Conservation (phyloP, 768 basidiomycete genomes). For the Tulasnella sp. region DNA sequence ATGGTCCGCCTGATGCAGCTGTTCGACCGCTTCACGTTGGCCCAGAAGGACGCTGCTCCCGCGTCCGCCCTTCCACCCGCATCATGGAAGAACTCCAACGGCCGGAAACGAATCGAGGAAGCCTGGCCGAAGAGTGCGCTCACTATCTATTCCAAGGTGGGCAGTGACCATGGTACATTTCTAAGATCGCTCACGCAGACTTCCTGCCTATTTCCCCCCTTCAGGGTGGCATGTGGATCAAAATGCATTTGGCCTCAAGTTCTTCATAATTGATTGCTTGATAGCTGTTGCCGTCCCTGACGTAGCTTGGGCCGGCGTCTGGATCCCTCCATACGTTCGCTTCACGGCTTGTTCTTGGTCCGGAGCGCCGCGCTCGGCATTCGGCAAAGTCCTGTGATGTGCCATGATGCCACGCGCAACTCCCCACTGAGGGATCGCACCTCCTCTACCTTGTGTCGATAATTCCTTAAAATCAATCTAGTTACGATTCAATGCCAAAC, state of each 20-base stretch:
- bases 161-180: too few relatives aligned
- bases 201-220: too few relatives aligned
- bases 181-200: too few relatives aligned
- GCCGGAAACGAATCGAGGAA: constrained; percentile 26
- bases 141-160: constrained; percentile 36
- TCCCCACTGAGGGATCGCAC: too few relatives aligned
- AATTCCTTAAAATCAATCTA: too few relatives aligned
- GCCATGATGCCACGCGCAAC: too few relatives aligned
- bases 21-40: constrained; percentile 29
- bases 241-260: constrained; percentile 13
- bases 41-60: constrained; percentile 30
- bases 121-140: constrained; percentile 31
- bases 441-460: too few relatives aligned
- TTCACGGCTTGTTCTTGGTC: background rate
- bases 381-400: too few relatives aligned
- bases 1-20: constrained; percentile 34
- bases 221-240: constrained; percentile 26
- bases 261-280: background rate
- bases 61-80: constrained; percentile 25
- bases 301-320: background rate
- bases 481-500: too few relatives aligned
- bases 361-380: background rate
- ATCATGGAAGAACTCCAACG: constrained; percentile 31
- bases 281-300: background rate
- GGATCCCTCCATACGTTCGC: background rate